Evolutionary conservation across 164 flowering plant genomes (phyloP), one percentile per base, ranked within the genome.

Genomic region (Litsea cubeba): DNA sequence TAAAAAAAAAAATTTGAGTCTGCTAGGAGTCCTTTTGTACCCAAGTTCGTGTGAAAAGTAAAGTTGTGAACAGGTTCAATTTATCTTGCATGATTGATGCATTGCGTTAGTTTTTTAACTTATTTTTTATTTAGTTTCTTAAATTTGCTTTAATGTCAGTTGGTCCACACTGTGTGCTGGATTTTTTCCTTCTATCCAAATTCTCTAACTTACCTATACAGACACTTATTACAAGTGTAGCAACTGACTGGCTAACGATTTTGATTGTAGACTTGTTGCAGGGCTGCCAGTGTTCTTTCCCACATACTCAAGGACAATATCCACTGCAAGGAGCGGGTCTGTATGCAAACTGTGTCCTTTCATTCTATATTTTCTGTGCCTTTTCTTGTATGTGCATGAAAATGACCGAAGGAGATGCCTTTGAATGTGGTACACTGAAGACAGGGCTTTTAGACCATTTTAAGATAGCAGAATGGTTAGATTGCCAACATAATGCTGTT

Each of bases 241-340:
- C 26, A 32, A 30, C 23, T 12, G 28, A 68, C n/a, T 22, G 18
- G 78, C 80, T 81, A 62, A 71, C 65, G 63, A 70, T 76, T 78
- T 79, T 30, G 77, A 71, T 11, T 81, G 84, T 92, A 95, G 99
- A 87, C 87, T 74, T 91, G 94, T 83, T 84, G 91, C 85, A 83
- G 97, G 76, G 97, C 99, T 82, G 94, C 98, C 66, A 91, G 97
- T 80, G 92, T 96, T 80, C 97, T 96, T 69, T 84, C 95, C 70
- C 90, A 96, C 82, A 63, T 94, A 24, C 75, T 96, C 74, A 88
- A 89, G 91, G 94, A 90, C 81, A 96, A 96, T 75, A 62, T 71
- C 62, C 91, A 86, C 57, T 90, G 98, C 87, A 95, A 93, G 83
- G 98, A 93, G 81, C 86, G 76, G 97, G 98, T 95, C 84, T 54